These are phyloP conservation scores for Ustilago trichophora DNA, from an alignment of 1,284 basidiomycete species.

Conservation along the genomic window DNA sequence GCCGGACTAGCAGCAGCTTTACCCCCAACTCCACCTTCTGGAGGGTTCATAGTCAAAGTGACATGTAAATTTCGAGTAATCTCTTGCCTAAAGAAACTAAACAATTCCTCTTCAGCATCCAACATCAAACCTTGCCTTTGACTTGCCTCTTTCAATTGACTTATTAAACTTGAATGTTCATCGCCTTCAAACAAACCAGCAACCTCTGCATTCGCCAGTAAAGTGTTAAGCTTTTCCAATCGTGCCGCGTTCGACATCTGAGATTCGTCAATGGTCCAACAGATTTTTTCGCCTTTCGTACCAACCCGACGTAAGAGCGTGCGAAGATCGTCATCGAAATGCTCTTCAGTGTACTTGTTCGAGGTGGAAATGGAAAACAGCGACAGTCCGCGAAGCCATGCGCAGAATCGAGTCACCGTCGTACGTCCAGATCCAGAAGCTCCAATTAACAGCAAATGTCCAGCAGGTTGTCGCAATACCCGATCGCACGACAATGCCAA, in stretches of 20 bases:
- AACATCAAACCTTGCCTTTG: constrained; percentile 97
- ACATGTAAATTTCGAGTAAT: constrained; percentile 62
- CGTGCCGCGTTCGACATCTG: constrained; percentile 99
- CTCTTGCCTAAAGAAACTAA: constrained; percentile 56
- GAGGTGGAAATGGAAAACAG: constrained; percentile 99
- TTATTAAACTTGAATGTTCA: constrained; percentile 95
- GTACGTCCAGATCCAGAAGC: constrained; percentile 99
- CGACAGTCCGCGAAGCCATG: constrained; percentile 98
- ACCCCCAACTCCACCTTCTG: constrained; percentile 91
- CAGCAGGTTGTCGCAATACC: constrained; percentile 98
- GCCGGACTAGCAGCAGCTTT: constrained; percentile 92
- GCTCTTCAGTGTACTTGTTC: constrained; percentile 96
- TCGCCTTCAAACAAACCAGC: constrained; percentile 89
- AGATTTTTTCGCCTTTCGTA: constrained; percentile 98
- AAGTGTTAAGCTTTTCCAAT: constrained; percentile 97
- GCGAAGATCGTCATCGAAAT: constrained; percentile 97
- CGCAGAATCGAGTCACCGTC: constrained; percentile 95
- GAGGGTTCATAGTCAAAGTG: constrained; percentile 98
- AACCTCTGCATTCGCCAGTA: constrained; percentile 98
- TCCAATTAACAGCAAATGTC: constrained; percentile 94
- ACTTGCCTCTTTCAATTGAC: constrained; percentile 97
- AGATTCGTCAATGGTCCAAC: constrained; percentile 99
- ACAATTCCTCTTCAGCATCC: constrained; percentile 82
- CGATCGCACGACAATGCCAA: constrained; percentile 97
- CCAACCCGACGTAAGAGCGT: constrained; percentile 91